These are phyloP conservation scores for Ophiognomonia clavigignenti-juglandacearum DNA, from an alignment of 2,329 filamentous ascomycete species.

Conservation along the genomic window DNA sequence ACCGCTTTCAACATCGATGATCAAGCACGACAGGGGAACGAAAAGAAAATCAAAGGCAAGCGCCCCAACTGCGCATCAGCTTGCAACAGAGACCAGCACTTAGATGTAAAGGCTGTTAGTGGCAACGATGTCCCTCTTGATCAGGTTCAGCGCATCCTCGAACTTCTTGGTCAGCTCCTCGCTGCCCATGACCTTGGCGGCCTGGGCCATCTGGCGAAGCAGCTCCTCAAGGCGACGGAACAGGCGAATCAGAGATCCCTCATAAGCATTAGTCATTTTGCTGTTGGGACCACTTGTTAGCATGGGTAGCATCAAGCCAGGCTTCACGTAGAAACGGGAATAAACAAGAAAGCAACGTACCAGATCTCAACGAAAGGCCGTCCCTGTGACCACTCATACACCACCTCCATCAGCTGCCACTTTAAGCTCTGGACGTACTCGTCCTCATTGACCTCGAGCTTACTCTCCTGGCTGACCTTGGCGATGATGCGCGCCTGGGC, in stretches of 20 bases:
- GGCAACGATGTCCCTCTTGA: slow-evolving; percentile 89
- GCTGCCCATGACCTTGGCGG: slow-evolving; percentile 96
- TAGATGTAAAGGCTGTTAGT: slow-evolving; percentile 90
- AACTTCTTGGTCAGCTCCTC: slow-evolving; percentile 92
- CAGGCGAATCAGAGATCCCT: slow-evolving; percentile 90
- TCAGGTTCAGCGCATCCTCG: slow-evolving; percentile 76
- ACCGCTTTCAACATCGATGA: too few relatives aligned
- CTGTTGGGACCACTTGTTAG: slow-evolving; percentile 33
- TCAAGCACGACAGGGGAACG: too few relatives aligned
- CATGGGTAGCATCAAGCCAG: not conserved
- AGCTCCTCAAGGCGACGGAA: slow-evolving; percentile 95
- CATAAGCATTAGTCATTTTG: slow-evolving; percentile 99
- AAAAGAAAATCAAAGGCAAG: too few relatives aligned
- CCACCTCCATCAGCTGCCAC: slow-evolving; percentile 95
- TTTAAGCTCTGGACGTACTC: slow-evolving; percentile 89
- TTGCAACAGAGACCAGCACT: not conserved
- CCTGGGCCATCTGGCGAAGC: slow-evolving; percentile 90
- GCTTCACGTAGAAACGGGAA: too few relatives aligned
- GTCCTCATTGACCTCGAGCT: slow-evolving; percentile 89
- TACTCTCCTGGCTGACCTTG: slow-evolving; percentile 92
- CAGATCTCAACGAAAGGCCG: slow-evolving; percentile 90
- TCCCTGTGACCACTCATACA: slow-evolving; percentile 86
- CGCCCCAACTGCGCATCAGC: too few relatives aligned
- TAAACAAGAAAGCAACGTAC: slow-evolving; percentile 49
- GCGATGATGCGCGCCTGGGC: slow-evolving; percentile 82